These are phyloP conservation scores for Canna indica DNA, from an alignment of 176 grass and related monocot species.

Conservation along the genomic window DNA sequence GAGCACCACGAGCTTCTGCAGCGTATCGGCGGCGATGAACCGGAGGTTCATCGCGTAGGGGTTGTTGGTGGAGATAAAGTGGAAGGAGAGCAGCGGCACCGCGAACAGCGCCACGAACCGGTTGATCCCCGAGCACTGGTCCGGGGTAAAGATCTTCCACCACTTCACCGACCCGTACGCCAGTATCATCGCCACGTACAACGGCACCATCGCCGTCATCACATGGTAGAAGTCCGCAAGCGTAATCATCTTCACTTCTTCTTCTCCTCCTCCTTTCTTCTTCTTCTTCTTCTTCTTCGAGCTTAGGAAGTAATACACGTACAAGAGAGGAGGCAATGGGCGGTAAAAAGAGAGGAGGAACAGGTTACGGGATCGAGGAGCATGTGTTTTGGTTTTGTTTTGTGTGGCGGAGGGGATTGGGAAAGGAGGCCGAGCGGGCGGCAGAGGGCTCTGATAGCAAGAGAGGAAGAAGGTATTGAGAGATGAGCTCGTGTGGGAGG, in stretches of 20 bases:
- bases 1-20: conserved; percentile 93
- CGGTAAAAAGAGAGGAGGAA: conserved; percentile 18
- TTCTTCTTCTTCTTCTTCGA: background rate
- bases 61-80: conserved; percentile 96
- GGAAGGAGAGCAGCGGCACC: conserved; percentile 93
- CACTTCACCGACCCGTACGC: conserved; percentile 94
- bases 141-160: conserved; percentile 97
- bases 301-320: background rate
- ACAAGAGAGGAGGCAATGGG: conserved; percentile 8
- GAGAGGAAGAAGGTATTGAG: background rate
- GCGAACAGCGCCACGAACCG: conserved; percentile 98
- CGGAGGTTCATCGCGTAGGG: conserved; percentile 94
- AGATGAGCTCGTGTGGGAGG: background rate
- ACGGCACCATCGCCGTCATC: conserved; percentile 96
- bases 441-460: conserved; percentile 7
- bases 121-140: conserved; percentile 99
- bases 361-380: conserved; percentile 16
- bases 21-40: conserved; percentile 96
- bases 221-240: conserved; percentile 80
- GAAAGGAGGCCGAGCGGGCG: background rate
- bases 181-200: conserved; percentile 98
- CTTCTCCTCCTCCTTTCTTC: background rate
- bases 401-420: conserved; percentile 26
- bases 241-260: conserved; percentile 40
- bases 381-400: conserved; percentile 80